A percentile compares a stretch with the other conserved stretches of the same genome.
Conservation (phyloP, 2,329 filamentous ascomycete species). For the Talaromyces sp. region DNA sequence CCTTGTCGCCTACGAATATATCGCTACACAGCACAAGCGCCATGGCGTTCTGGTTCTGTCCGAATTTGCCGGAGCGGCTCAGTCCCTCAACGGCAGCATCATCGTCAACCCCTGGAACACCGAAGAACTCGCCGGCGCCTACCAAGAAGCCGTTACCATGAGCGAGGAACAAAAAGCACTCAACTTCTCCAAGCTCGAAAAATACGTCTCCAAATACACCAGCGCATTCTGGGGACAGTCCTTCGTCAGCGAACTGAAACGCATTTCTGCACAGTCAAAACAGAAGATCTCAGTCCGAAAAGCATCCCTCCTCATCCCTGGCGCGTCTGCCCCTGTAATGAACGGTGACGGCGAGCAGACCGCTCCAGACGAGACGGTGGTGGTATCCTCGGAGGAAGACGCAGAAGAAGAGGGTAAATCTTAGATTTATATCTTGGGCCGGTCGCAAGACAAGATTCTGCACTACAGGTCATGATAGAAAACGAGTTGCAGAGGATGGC, state of each 20-base stretch:
- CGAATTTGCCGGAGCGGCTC: slow-evolving; percentile 89
- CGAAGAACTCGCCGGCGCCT: slow-evolving; percentile 86
- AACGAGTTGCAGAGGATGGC: slow-evolving; percentile 8
- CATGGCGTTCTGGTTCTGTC: slow-evolving; percentile 91
- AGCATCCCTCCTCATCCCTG: slow-evolving; percentile 23
- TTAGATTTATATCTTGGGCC: not conserved
- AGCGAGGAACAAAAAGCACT: slow-evolving; percentile 74
- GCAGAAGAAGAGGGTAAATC: not conserved
- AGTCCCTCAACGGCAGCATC: slow-evolving; percentile 84
- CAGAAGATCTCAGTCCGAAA: slow-evolving; percentile 39
- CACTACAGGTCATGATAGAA: slow-evolving; percentile 7
- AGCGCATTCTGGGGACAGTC: slow-evolving; percentile 91
- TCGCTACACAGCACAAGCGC: slow-evolving; percentile 80
- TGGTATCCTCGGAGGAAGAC: slow-evolving; percentile 15
- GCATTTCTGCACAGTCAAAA: slow-evolving; percentile 50
- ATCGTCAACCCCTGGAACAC: slow-evolving; percentile 98
- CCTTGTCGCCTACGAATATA: slow-evolving; percentile 93
- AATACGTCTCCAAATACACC: slow-evolving; percentile 94
- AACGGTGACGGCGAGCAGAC: slow-evolving; percentile 22
- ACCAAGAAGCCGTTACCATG: slow-evolving; percentile 94
- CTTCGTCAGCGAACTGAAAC: slow-evolving; percentile 77
- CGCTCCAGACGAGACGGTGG: slow-evolving; percentile 12
- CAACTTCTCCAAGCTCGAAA: slow-evolving; percentile 85
- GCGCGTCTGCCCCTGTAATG: slow-evolving; percentile 19
- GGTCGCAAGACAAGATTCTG: not conserved